Percentiles rank a stretch among this genome's conserved stretches.
phyloP scores from a whole-genome alignment of 1,284 basidiomycete genomes.

The Exobasidium rhododendri region DNA sequence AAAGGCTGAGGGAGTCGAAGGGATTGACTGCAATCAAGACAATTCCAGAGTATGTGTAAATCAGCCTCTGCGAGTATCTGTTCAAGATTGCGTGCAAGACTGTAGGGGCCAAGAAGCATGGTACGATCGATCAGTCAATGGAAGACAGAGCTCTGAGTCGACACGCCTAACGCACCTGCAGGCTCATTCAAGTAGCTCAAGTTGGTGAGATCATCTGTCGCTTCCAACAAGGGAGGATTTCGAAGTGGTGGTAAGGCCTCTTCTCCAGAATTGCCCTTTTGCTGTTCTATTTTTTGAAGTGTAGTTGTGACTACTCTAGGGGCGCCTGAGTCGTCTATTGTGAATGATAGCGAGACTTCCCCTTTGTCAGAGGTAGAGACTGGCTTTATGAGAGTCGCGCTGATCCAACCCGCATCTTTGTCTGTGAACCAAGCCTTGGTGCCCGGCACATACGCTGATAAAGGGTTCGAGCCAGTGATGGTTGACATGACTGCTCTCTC shows the following conservation, averaged over 20 bases:
- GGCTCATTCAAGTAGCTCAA: slow-evolving; percentile 98
- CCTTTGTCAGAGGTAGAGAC: slow-evolving; percentile 30
- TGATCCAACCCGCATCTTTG: slow-evolving; percentile 87
- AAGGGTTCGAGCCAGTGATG: slow-evolving; percentile 12
- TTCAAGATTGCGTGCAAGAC: slow-evolving; percentile 96
- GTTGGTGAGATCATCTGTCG: slow-evolving; percentile 94
- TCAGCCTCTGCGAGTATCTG: slow-evolving; percentile 92
- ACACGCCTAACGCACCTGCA: slow-evolving; percentile 63
- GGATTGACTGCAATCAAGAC: slow-evolving; percentile 97
- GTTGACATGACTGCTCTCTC: not conserved
- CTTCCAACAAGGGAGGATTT: slow-evolving; percentile 93
- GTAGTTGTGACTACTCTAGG: slow-evolving; percentile 42
- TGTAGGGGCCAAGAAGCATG: not conserved
- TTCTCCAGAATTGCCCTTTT: slow-evolving; percentile 12
- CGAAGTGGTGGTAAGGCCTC: slow-evolving; percentile 77
- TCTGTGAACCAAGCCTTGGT: slow-evolving; percentile 70
- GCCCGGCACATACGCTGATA: slow-evolving; percentile 53
- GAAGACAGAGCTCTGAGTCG: slow-evolving; percentile 30
- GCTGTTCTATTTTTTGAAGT: slow-evolving; percentile 32
- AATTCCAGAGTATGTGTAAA: slow-evolving; percentile 98
- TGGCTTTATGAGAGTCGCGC: slow-evolving; percentile 70
- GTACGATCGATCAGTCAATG: not conserved
- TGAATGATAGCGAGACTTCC: slow-evolving; percentile 41
- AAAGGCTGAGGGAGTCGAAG: slow-evolving; percentile 69
- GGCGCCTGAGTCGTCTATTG: slow-evolving; percentile 45